phyloP scores from a whole-genome alignment of 2,329 filamentous ascomycete species.

The Metarhizium album region DNA sequence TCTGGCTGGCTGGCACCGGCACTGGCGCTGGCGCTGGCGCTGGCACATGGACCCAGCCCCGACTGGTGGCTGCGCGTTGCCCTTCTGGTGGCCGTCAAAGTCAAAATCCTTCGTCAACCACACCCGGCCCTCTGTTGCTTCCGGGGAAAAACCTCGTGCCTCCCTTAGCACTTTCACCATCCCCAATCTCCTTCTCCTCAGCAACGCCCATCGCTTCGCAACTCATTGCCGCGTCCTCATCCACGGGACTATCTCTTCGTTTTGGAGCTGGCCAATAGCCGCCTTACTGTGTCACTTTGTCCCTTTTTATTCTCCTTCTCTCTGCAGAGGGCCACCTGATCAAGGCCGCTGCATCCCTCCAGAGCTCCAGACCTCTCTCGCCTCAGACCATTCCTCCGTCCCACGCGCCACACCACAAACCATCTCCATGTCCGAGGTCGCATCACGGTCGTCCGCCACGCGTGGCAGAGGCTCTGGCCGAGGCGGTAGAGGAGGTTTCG shows the following conservation, averaged over 20 bases:
- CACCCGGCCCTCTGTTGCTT: conserved; percentile 21
- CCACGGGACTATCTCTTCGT: conserved; percentile 19
- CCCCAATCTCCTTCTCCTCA: conserved; percentile 1
- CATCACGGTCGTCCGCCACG: conserved; percentile 69
- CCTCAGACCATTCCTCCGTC: conserved; percentile 47
- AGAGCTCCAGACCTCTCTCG: neutral
- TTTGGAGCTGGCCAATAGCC: conserved; percentile 18
- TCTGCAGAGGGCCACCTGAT: conserved; percentile 21
- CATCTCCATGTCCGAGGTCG: conserved; percentile 81
- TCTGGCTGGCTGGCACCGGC: too few relatives aligned
- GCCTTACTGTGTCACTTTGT: conserved; percentile 10
- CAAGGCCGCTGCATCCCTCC: conserved; percentile 4
- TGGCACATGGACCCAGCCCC: too few relatives aligned
- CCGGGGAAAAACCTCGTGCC: conserved; percentile 28
- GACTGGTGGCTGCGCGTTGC: neutral
- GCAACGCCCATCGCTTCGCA: conserved; percentile 13
- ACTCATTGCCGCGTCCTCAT: conserved; percentile 18
- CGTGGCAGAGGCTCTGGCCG: conserved; percentile 86
- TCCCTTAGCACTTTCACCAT: conserved; percentile 17
- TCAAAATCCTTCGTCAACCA: conserved; percentile 26
- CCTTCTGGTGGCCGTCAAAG: conserved; percentile 11
- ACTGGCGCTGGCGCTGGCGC: too few relatives aligned
- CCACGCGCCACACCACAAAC: conserved; percentile 45
- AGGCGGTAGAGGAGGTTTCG: conserved; percentile 71
- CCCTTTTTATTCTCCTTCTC: conserved; percentile 21